Evolutionary conservation across 2,329 filamentous ascomycete species (phyloP).

Genomic region (Fusarium albosuccineum): DNA sequence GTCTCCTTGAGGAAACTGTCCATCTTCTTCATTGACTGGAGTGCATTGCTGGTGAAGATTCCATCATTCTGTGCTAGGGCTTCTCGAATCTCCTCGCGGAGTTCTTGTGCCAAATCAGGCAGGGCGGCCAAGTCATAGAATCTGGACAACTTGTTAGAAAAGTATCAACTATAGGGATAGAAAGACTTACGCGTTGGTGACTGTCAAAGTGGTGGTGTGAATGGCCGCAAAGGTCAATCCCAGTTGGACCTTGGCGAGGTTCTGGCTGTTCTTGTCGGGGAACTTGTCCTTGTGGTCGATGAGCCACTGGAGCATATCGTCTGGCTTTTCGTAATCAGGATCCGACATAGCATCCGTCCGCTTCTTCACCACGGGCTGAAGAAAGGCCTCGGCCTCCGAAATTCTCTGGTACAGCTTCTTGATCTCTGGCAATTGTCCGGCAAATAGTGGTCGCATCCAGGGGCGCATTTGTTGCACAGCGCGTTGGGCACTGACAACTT

Average conservation of each 20-base stretch:
- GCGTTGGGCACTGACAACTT: slow-evolving; percentile 53
- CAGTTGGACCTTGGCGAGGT: slow-evolving; percentile 58
- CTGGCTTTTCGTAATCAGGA: slow-evolving; percentile 49
- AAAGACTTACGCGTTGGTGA: slow-evolving; percentile 57
- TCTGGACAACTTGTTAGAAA: slow-evolving; percentile 22
- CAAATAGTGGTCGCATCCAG: slow-evolving; percentile 52
- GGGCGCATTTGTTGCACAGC: slow-evolving; percentile 47
- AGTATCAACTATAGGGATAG: not conserved
- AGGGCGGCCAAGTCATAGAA: slow-evolving; percentile 65
- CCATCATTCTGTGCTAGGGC: slow-evolving; percentile 53
- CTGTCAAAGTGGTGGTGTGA: slow-evolving; percentile 62
- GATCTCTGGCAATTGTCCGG: slow-evolving; percentile 51
- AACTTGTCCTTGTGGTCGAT: slow-evolving; percentile 55
- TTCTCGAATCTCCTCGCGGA: slow-evolving; percentile 64
- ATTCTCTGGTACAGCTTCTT: slow-evolving; percentile 50
- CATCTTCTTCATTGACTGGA: slow-evolving; percentile 56
- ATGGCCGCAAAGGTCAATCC: slow-evolving; percentile 63
- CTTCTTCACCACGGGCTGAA: slow-evolving; percentile 52
- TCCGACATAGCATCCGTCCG: slow-evolving; percentile 40
- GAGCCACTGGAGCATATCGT: slow-evolving; percentile 64
- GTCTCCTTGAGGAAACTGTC: slow-evolving; percentile 58
- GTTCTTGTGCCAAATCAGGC: slow-evolving; percentile 63
- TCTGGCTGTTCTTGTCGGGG: slow-evolving; percentile 47
- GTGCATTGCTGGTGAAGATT: slow-evolving; percentile 51
- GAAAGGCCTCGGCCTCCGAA: slow-evolving; percentile 50